Evolutionary conservation across 139 green algal species (phyloP).

Genomic region (Chlamydomonas eustigma): DNA sequence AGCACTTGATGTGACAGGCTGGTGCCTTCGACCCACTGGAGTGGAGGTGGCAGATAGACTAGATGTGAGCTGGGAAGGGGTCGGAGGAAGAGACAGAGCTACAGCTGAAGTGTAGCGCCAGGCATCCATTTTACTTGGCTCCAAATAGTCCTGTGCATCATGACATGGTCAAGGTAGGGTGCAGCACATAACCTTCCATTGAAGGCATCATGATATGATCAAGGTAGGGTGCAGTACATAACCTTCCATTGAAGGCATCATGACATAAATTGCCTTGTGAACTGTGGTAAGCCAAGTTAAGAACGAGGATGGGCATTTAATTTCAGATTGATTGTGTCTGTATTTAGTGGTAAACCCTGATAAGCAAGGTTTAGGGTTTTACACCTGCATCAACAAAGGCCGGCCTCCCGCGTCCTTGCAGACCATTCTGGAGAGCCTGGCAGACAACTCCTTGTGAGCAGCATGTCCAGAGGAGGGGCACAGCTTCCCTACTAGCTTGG

Average conservation of each 20-base stretch:
- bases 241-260: no score
- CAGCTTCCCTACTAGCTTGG: slow-evolving; percentile 45
- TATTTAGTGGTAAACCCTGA: neutral
- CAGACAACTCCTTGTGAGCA: neutral
- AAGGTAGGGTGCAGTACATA: no score
- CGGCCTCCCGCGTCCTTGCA: slow-evolving; percentile 18
- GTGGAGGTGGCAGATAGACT: no score
- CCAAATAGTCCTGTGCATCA: slow-evolving; percentile 11
- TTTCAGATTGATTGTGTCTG: neutral
- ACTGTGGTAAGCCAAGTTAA: no score
- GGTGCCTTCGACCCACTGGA: neutral
- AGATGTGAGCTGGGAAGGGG: neutral
- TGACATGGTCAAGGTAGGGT: no score
- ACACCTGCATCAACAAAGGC: neutral
- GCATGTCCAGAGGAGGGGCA: slow-evolving; percentile 33
- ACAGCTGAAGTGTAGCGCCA: slow-evolving; percentile 23
- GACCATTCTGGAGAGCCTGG: slow-evolving; percentile 5
- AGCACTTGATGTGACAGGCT: neutral
- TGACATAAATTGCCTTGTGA: no score
- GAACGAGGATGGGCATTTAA: no score
- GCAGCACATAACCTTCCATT: no score
- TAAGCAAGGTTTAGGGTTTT: neutral
- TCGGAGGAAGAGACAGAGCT: slow-evolving; percentile 10
- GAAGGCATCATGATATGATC: no score
- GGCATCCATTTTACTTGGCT: slow-evolving; percentile 7